These are phyloP conservation scores for Colletotrichum sp. DNA, from an alignment of 2,329 filamentous ascomycete species.

Conservation along the genomic window DNA sequence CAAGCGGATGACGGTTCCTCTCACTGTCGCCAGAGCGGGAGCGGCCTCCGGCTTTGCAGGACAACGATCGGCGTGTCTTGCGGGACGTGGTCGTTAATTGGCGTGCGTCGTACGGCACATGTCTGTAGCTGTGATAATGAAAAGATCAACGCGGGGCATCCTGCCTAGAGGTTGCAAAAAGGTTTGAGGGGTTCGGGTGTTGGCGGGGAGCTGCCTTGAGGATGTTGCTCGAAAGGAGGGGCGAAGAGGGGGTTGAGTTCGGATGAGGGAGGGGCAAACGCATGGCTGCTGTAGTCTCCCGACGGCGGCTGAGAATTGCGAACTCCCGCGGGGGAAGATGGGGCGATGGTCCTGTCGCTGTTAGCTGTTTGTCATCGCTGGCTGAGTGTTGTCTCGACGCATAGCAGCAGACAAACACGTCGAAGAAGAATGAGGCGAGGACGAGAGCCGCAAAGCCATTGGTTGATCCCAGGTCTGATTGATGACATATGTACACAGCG, in stretches of 20 bases:
- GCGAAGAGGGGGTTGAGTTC: background rate
- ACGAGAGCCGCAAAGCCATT: background rate
- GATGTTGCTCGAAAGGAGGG: background rate
- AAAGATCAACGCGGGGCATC: background rate
- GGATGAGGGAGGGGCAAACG: background rate
- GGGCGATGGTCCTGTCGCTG: background rate
- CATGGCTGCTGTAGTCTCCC: background rate
- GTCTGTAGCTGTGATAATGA: background rate
- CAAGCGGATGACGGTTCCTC: background rate
- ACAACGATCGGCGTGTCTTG: background rate
- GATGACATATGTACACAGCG: slow-evolving; percentile 25
- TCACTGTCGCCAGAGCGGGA: background rate
- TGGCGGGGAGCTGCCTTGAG: background rate
- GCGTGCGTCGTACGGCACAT: background rate
- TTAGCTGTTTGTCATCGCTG: background rate
- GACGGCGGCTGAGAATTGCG: background rate
- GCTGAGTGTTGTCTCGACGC: background rate
- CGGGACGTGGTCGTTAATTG: background rate
- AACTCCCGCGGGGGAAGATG: background rate
- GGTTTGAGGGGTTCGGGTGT: background rate
- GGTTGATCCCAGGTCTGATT: slow-evolving; percentile 19
- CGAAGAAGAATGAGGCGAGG: background rate
- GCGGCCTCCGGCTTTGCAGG: background rate
- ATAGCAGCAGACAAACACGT: background rate
- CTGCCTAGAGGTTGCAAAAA: background rate